Evolutionary conservation across 257 asterid species (phyloP), one percentile per base, ranked within the genome.

Genomic region (Agastache rugosa): DNA sequence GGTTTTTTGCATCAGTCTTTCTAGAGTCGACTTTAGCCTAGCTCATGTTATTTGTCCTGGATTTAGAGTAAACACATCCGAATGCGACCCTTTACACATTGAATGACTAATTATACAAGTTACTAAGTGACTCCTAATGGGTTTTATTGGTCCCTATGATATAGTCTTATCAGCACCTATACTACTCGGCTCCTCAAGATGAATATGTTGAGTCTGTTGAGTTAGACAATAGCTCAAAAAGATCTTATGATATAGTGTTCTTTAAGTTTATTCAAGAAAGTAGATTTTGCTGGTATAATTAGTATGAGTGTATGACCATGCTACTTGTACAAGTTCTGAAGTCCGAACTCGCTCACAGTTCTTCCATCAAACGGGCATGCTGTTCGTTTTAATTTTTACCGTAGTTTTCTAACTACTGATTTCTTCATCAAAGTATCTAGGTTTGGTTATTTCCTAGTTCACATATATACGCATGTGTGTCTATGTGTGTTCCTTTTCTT

Each of bases 181-280:
- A 11, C 12, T 56, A 45, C 63, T 31, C 45, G 11, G 25, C 35
- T 47, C 54, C 67, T 44, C 60, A 15, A 65, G 42, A 19, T 20
- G 60, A 55, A 22, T 55, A 29, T 4, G 54, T 17, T 44, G 27
- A 60, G 37, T 64, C 35, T 4, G 54, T 17, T 44, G 27, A 60
- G 37, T 64, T 48, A 31, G 42, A 53, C 12, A 53, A 53, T 73
- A 27, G 66, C 63, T 53, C 44, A 61, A 17, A 14, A 61, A 74
- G 37, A 60, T 51, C 55, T 17, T 55, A 45, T 12, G 62, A 16
- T 71, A 41, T 39, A 11, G 58, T 44, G 61, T 31, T 37, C 55
- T 11, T 8, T 48, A 29, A 22, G 63, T 60, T 62, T 41, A 62
- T 39, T 8, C 23, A 44, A 51, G 17, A 51, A 14, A 42, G 20